phyloP scores from a whole-genome alignment of 768 basidiomycete species.

The Gautieria morchelliformis region DNA sequence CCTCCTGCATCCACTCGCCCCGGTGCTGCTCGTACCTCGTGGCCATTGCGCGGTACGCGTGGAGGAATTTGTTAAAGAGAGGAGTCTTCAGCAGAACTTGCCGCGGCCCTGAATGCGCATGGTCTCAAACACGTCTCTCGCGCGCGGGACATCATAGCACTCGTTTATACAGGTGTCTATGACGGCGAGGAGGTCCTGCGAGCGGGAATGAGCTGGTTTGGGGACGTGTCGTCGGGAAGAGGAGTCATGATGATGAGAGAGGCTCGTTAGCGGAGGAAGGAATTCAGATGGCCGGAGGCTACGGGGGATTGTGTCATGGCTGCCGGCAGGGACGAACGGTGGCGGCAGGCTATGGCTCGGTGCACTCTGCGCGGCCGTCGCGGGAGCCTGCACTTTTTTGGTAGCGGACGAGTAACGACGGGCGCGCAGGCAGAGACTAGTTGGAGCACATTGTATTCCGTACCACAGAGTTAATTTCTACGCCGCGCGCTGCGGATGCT shows the following conservation, averaged over 20 bases:
- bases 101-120: slow-evolving; percentile 32
- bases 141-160: slow-evolving; percentile 66
- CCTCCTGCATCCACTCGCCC: slow-evolving; percentile 51
- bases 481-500: no score
- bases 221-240: slow-evolving; percentile 40
- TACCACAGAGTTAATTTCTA: no score
- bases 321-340: slow-evolving; percentile 24
- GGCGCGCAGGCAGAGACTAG: no score
- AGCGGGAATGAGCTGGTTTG: slow-evolving; percentile 34
- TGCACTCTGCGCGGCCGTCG: slow-evolving; percentile 31
- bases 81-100: slow-evolving; percentile 37
- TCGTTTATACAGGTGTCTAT: slow-evolving; percentile 79
- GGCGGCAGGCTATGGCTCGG: slow-evolving; percentile 31
- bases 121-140: slow-evolving; percentile 60
- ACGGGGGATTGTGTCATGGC: slow-evolving; percentile 9
- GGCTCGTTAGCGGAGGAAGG: slow-evolving; percentile 38
- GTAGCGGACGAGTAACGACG: slow-evolving; percentile 52
- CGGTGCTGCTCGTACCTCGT: slow-evolving; percentile 34
- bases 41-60: slow-evolving; percentile 55
- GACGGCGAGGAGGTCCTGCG: slow-evolving; percentile 63
- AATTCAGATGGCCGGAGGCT: slow-evolving; percentile 29
- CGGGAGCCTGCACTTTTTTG: slow-evolving; percentile 44
- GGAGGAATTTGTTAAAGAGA: slow-evolving; percentile 57
- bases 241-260: slow-evolving; percentile 55
- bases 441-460: no score